These are phyloP conservation scores for Sclerotinia trifoliorum DNA, from an alignment of 2,329 filamentous ascomycete genomes.

Conservation along the genomic window DNA sequence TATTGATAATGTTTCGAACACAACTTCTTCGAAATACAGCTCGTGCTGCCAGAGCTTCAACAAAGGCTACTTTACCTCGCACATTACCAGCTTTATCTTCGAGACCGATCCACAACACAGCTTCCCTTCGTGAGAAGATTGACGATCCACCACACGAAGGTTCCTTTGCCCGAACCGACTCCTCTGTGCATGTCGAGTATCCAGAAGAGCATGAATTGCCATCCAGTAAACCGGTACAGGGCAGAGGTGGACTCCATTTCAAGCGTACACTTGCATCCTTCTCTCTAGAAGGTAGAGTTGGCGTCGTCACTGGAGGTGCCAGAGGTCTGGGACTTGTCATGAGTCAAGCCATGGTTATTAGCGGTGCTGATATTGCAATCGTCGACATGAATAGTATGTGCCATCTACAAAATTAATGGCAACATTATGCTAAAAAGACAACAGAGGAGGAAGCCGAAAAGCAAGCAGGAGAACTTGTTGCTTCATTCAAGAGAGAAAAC, in stretches of 20 bases:
- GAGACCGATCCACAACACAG: conserved; percentile 32
- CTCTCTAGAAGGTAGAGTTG: conserved; percentile 80
- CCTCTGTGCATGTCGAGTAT: conserved; percentile 75
- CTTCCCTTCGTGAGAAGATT: conserved; percentile 32
- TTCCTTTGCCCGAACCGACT: conserved; percentile 72
- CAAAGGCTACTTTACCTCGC: conserved; percentile 26
- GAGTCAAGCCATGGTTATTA: conserved; percentile 86
- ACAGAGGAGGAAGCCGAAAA: conserved; percentile 78
- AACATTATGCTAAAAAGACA: conserved; percentile 26
- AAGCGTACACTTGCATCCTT: conserved; percentile 84
- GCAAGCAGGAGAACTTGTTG: conserved; percentile 71
- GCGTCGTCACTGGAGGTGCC: conserved; percentile 85
- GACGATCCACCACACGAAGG: conserved; percentile 34
- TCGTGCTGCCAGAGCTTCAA: conserved; percentile 31
- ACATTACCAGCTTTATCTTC: conserved; percentile 24
- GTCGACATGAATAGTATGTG: conserved; percentile 86
- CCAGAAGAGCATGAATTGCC: conserved; percentile 73
- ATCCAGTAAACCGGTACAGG: conserved; percentile 66
- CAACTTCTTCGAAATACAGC: conserved; percentile 36
- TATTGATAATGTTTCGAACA: conserved; percentile 36
- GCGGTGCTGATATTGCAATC: conserved; percentile 84
- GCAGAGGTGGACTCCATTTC: conserved; percentile 76
- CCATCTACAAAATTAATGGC: background rate
- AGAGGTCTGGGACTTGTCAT: conserved; percentile 88
- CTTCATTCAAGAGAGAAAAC: conserved; percentile 76